Percentiles rank a stretch among this genome's conserved stretches.
These are phyloP conservation scores for Cicer yamashitae DNA, from an alignment of 306 rosid genomes.

Conservation along the genomic window DNA sequence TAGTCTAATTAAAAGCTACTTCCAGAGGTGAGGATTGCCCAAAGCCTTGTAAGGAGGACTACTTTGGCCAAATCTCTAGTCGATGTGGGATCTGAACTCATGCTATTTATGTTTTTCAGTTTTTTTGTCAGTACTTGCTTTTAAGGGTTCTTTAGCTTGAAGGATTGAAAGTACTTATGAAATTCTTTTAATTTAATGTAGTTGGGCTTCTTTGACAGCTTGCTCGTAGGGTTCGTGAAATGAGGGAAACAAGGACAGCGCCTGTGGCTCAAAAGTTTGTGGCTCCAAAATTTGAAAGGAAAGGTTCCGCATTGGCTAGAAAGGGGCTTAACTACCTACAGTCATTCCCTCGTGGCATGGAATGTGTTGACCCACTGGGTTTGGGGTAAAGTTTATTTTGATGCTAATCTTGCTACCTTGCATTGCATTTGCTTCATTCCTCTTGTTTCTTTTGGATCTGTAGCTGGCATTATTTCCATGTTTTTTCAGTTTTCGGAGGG, in stretches of 20 bases:
- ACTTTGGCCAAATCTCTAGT: not conserved
- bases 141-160: constrained; percentile 6
- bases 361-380: constrained; percentile 92
- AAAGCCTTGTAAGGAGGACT: not conserved
- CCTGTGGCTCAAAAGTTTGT: constrained; percentile 77
- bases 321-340: constrained; percentile 77
- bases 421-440: constrained; percentile 35
- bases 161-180: constrained; percentile 40
- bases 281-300: constrained; percentile 71
- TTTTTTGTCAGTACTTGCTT: constrained; percentile 19
- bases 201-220: constrained; percentile 78
- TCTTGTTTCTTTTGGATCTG: constrained; percentile 26
- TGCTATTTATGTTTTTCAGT: constrained; percentile 26
- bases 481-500: constrained; percentile 39
- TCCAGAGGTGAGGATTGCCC: not conserved
- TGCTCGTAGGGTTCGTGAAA: constrained; percentile 94
- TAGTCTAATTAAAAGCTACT: not conserved
- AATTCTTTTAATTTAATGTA: constrained; percentile 52
- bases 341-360: constrained; percentile 97
- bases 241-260: constrained; percentile 96
- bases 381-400: constrained; percentile 70
- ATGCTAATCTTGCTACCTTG: constrained; percentile 43
- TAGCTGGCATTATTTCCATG: constrained; percentile 28
- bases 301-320: constrained; percentile 52
- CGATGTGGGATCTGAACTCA: not conserved